These are phyloP conservation scores for Skeletonema potamos DNA, from an alignment of 108 stramenopile species.

Conservation along the genomic window DNA sequence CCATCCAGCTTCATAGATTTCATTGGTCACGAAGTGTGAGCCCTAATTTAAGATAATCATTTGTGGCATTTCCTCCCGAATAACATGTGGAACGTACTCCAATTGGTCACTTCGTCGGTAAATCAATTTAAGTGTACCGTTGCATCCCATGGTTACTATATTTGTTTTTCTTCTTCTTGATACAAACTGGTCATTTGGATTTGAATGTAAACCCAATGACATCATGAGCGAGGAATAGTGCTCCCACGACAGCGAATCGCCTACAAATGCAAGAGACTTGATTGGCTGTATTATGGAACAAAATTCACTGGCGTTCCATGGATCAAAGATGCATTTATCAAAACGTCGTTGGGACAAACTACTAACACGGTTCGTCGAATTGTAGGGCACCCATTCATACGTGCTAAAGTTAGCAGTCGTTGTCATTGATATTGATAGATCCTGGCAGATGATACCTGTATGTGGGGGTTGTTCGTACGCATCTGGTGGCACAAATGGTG, in stretches of 20 bases:
- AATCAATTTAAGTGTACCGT: neutral
- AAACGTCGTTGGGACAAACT: neutral
- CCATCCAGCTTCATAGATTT: slow-evolving; percentile 9
- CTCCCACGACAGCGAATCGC: slow-evolving; percentile 57
- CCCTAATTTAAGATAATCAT: neutral
- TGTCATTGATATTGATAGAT: too few species aligned
- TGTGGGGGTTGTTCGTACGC: neutral
- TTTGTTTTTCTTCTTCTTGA: neutral
- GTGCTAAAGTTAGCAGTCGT: neutral
- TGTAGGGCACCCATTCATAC: neutral
- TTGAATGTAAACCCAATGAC: neutral
- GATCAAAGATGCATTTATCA: slow-evolving; percentile 17
- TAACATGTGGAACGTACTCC: neutral
- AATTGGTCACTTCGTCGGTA: neutral
- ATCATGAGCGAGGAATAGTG: slow-evolving; percentile 45
- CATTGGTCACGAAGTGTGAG: neutral
- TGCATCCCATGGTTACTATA: slow-evolving; percentile 5
- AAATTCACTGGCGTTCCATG: slow-evolving; percentile 31
- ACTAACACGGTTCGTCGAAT: neutral
- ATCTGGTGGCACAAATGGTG: neutral
- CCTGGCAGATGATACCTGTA: neutral
- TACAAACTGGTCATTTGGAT: neutral
- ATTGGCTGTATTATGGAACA: slow-evolving; percentile 31
- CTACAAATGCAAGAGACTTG: slow-evolving; percentile 42
- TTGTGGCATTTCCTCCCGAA: slow-evolving; percentile 5